A percentile compares a stretch with the other conserved stretches of the same genome.
These are phyloP conservation scores for Shiraia sp. DNA, from an alignment of 2,329 filamentous ascomycete genomes.

Conservation along the genomic window DNA sequence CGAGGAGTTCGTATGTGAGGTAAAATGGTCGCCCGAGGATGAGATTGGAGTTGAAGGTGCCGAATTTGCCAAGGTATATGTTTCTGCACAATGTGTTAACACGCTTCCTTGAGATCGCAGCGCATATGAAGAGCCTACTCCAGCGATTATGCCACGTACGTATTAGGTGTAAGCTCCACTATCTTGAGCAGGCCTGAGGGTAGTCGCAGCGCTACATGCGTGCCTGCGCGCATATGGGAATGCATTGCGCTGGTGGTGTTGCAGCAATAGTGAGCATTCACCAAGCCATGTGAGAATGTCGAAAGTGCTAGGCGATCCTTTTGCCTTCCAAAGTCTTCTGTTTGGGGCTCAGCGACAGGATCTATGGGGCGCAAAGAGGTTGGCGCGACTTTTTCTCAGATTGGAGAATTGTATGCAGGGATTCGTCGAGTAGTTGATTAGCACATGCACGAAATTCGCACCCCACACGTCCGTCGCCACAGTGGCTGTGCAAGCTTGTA, in stretches of 20 bases:
- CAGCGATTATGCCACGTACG: conserved; percentile 57
- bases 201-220: conserved; percentile 59
- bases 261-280: conserved; percentile 3
- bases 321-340: too few species aligned
- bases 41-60: conserved; percentile 84
- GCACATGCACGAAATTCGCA: too few species aligned
- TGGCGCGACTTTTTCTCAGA: too few species aligned
- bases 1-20: conserved; percentile 86
- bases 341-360: too few species aligned
- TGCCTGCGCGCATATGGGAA: conserved; percentile 53
- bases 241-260: conserved; percentile 43
- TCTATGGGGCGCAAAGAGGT: too few species aligned
- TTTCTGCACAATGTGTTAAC: conserved; percentile 58
- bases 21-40: conserved; percentile 90
- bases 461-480: neutral
- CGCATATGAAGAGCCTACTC: conserved; percentile 32
- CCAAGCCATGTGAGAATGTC: conserved; percentile 17
- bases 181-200: conserved; percentile 63
- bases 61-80: conserved; percentile 90
- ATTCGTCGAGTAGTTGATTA: too few species aligned
- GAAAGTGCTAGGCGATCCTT: too few species aligned
- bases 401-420: too few species aligned
- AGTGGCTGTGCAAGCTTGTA: too few species aligned
- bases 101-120: neutral
- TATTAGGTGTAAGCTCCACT: conserved; percentile 63